Percentiles rank a stretch among this genome's conserved stretches.
These are phyloP conservation scores for Serpula lacrymans DNA, from an alignment of 768 basidiomycete genomes.

Conservation along the genomic window DNA sequence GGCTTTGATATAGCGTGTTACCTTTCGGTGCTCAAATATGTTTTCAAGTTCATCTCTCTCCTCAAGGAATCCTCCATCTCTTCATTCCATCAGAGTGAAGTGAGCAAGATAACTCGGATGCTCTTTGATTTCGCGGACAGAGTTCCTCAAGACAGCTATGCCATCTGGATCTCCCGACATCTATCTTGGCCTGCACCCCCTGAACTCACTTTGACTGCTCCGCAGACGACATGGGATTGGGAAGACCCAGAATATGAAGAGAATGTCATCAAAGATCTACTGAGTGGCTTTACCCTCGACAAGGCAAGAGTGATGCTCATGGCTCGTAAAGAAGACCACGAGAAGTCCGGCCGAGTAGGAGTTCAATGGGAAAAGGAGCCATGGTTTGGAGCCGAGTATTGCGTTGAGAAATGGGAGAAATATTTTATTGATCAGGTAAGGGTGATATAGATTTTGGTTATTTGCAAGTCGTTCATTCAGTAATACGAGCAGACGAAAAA, in stretches of 20 bases:
- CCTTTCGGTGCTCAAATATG: slow-evolving; percentile 61
- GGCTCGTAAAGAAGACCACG: slow-evolving; percentile 65
- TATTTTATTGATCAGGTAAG: slow-evolving; percentile 56
- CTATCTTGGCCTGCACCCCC: slow-evolving; percentile 82
- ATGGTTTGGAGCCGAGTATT: slow-evolving; percentile 91
- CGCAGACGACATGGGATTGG: slow-evolving; percentile 74
- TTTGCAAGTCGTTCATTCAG: slow-evolving; percentile 9
- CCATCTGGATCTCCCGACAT: slow-evolving; percentile 66
- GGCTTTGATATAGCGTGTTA: slow-evolving; percentile 87
- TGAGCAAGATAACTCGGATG: slow-evolving; percentile 63
- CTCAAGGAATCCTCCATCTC: slow-evolving; percentile 60
- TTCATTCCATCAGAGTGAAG: slow-evolving; percentile 70
- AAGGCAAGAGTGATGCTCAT: slow-evolving; percentile 73
- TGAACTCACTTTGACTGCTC: slow-evolving; percentile 69
- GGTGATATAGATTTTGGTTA: background rate
- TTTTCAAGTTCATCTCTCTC: slow-evolving; percentile 78
- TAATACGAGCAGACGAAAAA: slow-evolving; percentile 62
- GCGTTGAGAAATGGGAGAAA: slow-evolving; percentile 64
- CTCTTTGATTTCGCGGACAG: slow-evolving; percentile 90
- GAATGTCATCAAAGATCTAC: slow-evolving; percentile 54
- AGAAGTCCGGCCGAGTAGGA: slow-evolving; percentile 47
- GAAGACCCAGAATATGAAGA: slow-evolving; percentile 46
- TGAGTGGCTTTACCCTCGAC: too few species aligned
- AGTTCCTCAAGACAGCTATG: slow-evolving; percentile 74
- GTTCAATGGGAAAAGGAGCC: slow-evolving; percentile 73